Percentiles rank a stretch among this genome's conserved stretches.
These are phyloP conservation scores for Aspergillus persii DNA, from an alignment of 2,329 filamentous ascomycete genomes.

Conservation along the genomic window DNA sequence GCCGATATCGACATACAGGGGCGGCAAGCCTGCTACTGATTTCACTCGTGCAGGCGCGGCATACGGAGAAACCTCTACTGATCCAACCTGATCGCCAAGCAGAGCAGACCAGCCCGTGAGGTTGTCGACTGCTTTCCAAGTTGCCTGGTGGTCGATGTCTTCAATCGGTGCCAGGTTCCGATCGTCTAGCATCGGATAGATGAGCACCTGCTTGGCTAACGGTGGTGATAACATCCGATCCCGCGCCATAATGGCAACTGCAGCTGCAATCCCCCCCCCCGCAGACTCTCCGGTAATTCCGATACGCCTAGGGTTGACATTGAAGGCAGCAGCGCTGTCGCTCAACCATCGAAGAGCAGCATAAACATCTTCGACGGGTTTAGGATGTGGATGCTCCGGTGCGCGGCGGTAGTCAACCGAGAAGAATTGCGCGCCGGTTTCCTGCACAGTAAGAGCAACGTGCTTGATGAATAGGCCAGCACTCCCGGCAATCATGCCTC, in stretches of 20 bases:
- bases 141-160: not conserved
- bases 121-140: constrained; percentile 1
- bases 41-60: constrained; percentile 6
- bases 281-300: constrained; percentile 16
- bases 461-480: no score
- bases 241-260: constrained; percentile 1
- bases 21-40: not conserved
- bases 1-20: constrained; percentile 8
- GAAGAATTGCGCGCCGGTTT: not conserved
- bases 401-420: constrained; percentile 25
- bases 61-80: not conserved
- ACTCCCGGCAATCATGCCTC: no score
- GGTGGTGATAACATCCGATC: not conserved
- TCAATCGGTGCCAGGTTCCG: not conserved
- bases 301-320: constrained; percentile 17
- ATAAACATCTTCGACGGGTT: constrained; percentile 21
- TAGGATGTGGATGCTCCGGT: constrained; percentile 25
- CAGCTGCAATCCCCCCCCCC: constrained; percentile 18
- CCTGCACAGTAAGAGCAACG: no score
- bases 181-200: constrained; percentile 11
- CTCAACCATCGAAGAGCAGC: constrained; percentile 24
- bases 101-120: not conserved
- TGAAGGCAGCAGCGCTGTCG: constrained; percentile 13
- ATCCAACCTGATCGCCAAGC: not conserved
- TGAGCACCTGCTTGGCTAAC: constrained; percentile 8